Percentiles rank a stretch among this genome's conserved stretches.
Conservation (phyloP, 441 rosid species). For the Jatropha podagrica region DNA sequence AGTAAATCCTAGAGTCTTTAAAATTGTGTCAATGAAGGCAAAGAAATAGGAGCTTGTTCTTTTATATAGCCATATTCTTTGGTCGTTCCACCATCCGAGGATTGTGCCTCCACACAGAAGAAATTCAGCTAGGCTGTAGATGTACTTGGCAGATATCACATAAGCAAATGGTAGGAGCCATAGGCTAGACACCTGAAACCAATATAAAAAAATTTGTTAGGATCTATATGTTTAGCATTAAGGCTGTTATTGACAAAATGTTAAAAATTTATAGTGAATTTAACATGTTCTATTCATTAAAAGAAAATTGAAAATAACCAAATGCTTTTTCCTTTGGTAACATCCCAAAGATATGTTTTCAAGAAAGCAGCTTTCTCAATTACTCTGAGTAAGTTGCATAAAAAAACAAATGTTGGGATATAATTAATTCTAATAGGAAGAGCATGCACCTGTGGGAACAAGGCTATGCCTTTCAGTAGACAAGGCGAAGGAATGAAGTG, state of each 20-base stretch:
- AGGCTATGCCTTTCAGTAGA: slow-evolving; percentile 50
- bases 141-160: slow-evolving; percentile 34
- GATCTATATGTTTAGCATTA: too few relatives aligned
- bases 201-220: neutral
- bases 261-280: too few relatives aligned
- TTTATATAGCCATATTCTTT: slow-evolving; percentile 66
- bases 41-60: slow-evolving; percentile 67
- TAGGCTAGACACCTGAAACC: slow-evolving; percentile 48
- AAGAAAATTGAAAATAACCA: too few relatives aligned
- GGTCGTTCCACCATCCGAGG: slow-evolving; percentile 72
- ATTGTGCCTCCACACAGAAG: slow-evolving; percentile 54
- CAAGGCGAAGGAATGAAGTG: slow-evolving; percentile 54
- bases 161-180: slow-evolving; percentile 68
- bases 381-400: neutral
- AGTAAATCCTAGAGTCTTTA: slow-evolving; percentile 38
- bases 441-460: slow-evolving; percentile 61
- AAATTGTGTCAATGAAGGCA: slow-evolving; percentile 44
- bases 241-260: too few relatives aligned
- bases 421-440: neutral
- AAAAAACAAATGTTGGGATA: neutral
- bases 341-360: too few relatives aligned
- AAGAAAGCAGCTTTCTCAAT: too few relatives aligned
- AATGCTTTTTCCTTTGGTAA: too few relatives aligned
- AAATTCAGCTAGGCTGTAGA: slow-evolving; percentile 52
- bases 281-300: too few relatives aligned